Base-by-base conservation (phyloP, 1,284 basidiomycete species). In the Crucibulum cyathiforme region DNA sequence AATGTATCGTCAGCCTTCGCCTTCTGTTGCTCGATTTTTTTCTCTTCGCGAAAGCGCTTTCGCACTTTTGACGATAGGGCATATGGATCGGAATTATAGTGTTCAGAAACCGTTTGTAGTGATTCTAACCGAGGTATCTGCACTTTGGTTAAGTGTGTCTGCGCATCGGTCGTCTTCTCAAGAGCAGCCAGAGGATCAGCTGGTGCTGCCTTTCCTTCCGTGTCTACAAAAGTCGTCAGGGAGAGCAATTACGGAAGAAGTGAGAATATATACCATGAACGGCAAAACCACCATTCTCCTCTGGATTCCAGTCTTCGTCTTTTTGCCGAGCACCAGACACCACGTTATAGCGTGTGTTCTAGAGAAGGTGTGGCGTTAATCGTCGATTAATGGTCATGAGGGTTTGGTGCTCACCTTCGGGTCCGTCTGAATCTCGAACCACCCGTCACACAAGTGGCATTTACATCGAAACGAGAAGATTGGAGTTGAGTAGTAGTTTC, bases 341-440 rank as follows among this genome's bases (percentile, higher is more conserved):
- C 1, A 98, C 95, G n/a, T 97, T 89, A 73, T 99, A 99, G 19
- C 91, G 87, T 0, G 97, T 96, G 69, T 98, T 98, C 95, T 98
- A 67, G 3, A 45, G 56, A 19, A 9, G 19, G 47, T 17, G 52
- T 19, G 15, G 36, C 24, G 2, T 13, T 15, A 36, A 36, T 36
- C 15, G 8, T 49, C 41, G 9, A 12, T 19, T 47, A 17, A 8
- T 31, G 31, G 31, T 31, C 31, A 12, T 34, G 8, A 43, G 37
- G 13, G 35, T 13, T 17, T 7, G 17, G 35, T 10, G 60, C 80
- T 51, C 63, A 93, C 95, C 87, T 97, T 92, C 0, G 96, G 98
- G 71, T 99, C 98, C 2, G 98, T 99, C 64, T 96, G 87, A 57
- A 99, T 96, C 78, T 98, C 96, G 64, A 99, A 98, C 92, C 93